A percentile compares a stretch with the other conserved stretches of the same genome.
Conservation (phyloP, 2,329 filamentous ascomycete species). For the Whalleya microplaca region DNA sequence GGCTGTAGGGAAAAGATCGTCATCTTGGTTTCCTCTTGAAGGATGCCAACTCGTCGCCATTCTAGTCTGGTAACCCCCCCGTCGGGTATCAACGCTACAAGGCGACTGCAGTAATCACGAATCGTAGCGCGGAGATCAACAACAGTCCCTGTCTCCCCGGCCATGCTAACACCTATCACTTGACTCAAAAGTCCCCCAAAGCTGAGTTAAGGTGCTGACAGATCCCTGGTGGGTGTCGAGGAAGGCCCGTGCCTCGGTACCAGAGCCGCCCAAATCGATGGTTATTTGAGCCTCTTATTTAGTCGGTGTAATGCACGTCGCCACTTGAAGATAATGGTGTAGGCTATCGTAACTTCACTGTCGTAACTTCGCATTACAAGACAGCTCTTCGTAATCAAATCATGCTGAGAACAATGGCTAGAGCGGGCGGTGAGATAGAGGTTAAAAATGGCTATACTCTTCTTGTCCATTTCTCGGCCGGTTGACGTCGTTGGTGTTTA, state of each 20-base stretch:
- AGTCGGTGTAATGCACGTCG: constrained; percentile 11
- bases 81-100: constrained; percentile 8
- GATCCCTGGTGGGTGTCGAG: constrained; percentile 8
- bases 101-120: not conserved
- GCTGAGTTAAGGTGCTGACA: constrained; percentile 23
- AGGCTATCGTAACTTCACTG: no score
- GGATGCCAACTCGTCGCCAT: constrained; percentile 2
- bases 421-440: not conserved
- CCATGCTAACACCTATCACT: not conserved
- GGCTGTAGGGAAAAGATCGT: constrained; percentile 16
- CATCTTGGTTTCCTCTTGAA: constrained; percentile 12
- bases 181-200: not conserved
- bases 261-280: constrained; percentile 3
- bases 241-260: constrained; percentile 19
- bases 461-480: constrained; percentile 1
- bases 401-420: not conserved
- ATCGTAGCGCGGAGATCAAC: not conserved
- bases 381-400: no score
- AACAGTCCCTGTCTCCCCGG: not conserved
- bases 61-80: constrained; percentile 6
- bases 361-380: not conserved
- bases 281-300: constrained; percentile 8
- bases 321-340: not conserved
- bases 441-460: constrained; percentile 4
- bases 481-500: constrained; percentile 7